These are phyloP conservation scores for Lantana camara DNA, from an alignment of 257 asterid genomes.

Conservation along the genomic window DNA sequence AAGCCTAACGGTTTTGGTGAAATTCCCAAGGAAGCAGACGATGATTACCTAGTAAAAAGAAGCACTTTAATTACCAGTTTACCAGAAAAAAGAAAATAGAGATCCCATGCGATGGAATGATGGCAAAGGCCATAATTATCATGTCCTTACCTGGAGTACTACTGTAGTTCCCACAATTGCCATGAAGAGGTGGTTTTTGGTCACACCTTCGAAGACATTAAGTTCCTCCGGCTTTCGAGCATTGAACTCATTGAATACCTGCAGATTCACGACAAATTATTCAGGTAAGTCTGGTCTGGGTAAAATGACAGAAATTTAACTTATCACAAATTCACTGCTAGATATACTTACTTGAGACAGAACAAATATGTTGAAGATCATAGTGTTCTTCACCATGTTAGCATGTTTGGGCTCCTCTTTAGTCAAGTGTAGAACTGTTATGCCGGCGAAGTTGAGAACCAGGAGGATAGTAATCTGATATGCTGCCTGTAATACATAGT, in stretches of 20 bases:
- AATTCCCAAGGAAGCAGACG: conserved; percentile 79
- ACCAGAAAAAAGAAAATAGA: conserved; percentile 10
- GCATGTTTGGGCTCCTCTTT: conserved; percentile 47
- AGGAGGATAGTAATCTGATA: conserved; percentile 86
- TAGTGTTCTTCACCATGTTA: conserved; percentile 72
- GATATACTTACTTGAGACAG: conserved; percentile 82
- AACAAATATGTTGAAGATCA: conserved; percentile 83
- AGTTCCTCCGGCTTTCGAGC: conserved; percentile 86
- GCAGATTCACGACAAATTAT: conserved; percentile 19
- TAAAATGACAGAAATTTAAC: not conserved
- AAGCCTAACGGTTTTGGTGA: conserved; percentile 61
- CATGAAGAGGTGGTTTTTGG: conserved; percentile 73
- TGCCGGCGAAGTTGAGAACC: conserved; percentile 64
- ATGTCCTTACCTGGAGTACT: conserved; percentile 63
- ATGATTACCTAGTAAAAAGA: conserved; percentile 58
- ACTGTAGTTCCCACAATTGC: conserved; percentile 84
- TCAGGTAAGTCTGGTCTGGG: not conserved
- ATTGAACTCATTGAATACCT: conserved; percentile 89
- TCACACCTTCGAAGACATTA: conserved; percentile 79
- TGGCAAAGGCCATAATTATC: not conserved
- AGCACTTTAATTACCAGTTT: conserved; percentile 27
- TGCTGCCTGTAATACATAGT: conserved; percentile 52
- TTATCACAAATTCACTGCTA: too few species aligned
- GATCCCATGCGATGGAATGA: not conserved
- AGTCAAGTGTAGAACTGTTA: conserved; percentile 57